A percentile compares a stretch with the other conserved stretches of the same genome.
These are phyloP conservation scores for Litchi chinensis DNA, from an alignment of 345 rosid species.

Conservation along the genomic window DNA sequence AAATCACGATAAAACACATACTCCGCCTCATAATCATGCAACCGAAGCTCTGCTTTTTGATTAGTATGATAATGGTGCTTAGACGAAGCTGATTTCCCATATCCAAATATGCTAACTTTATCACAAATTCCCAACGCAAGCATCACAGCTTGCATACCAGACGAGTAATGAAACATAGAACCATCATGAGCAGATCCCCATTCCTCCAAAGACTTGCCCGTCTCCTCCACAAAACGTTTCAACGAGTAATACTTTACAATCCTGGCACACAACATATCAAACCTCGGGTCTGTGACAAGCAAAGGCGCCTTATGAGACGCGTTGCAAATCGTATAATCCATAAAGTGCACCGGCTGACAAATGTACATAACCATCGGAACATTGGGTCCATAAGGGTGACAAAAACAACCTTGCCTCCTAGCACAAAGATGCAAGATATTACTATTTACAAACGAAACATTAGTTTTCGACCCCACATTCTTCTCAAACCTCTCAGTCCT, in stretches of 20 bases:
- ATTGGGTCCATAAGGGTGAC: constrained; percentile 77
- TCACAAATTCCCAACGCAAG: constrained; percentile 79
- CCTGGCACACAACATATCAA: constrained; percentile 72
- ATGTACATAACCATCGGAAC: constrained; percentile 79
- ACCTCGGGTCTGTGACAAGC: constrained; percentile 77
- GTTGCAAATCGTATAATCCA: constrained; percentile 78
- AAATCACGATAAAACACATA: constrained; percentile 68
- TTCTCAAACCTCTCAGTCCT: constrained; percentile 49
- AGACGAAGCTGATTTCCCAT: constrained; percentile 64
- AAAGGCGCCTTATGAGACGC: constrained; percentile 56
- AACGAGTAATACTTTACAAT: constrained; percentile 85
- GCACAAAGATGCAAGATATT: constrained; percentile 79
- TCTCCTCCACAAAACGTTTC: constrained; percentile 60
- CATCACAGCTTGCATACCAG: constrained; percentile 93
- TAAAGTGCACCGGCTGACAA: constrained; percentile 81
- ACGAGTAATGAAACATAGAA: constrained; percentile 82
- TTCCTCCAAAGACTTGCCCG: constrained; percentile 46
- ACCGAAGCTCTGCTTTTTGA: constrained; percentile 75
- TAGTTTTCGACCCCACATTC: constrained; percentile 74
- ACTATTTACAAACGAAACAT: constrained; percentile 80
- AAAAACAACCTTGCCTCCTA: constrained; percentile 60
- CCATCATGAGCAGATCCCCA: constrained; percentile 79
- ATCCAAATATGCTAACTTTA: constrained; percentile 78
- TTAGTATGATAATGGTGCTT: constrained; percentile 93
- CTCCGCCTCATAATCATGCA: constrained; percentile 91